Evolutionary conservation across 805 yeast species (phyloP).

Genomic region (Schwanniomyces yamadae): DNA sequence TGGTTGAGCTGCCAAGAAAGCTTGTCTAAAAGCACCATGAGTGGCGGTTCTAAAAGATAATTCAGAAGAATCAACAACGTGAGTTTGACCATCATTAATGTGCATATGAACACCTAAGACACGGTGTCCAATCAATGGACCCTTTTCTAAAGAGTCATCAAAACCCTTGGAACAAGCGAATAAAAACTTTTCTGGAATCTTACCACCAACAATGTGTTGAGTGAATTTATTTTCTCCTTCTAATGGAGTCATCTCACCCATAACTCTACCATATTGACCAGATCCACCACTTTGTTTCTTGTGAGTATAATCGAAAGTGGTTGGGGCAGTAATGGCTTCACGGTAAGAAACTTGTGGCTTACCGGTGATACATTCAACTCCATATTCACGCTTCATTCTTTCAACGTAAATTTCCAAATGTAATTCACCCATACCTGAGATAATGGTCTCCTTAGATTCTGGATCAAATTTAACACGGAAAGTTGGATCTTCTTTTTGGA

Average conservation of each 20-base stretch:
- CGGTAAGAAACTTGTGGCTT: slow-evolving; percentile 98
- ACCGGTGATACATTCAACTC: slow-evolving; percentile 93
- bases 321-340: slow-evolving; percentile 75
- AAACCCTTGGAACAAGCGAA: slow-evolving; percentile 95
- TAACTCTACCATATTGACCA: slow-evolving; percentile 97
- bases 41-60: slow-evolving; percentile 94
- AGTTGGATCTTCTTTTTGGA: slow-evolving; percentile 99
- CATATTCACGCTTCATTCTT: slow-evolving; percentile 96
- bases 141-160: slow-evolving; percentile 91
- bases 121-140: slow-evolving; percentile 92
- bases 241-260: slow-evolving; percentile 71
- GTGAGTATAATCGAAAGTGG: slow-evolving; percentile 89
- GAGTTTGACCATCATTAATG: slow-evolving; percentile 95
- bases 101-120: slow-evolving; percentile 93
- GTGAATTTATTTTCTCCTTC: slow-evolving; percentile 73
- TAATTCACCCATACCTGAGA: slow-evolving; percentile 98
- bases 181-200: slow-evolving; percentile 91
- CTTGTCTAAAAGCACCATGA: slow-evolving; percentile 85
- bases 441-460: slow-evolving; percentile 90
- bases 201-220: slow-evolving; percentile 93
- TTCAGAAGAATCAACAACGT: slow-evolving; percentile 96
- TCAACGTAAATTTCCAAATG: slow-evolving; percentile 97
- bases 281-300: slow-evolving; percentile 99
- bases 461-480: slow-evolving; percentile 87
- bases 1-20: slow-evolving; percentile 80